Percentiles rank a stretch among this genome's conserved stretches.
phyloP scores from a whole-genome alignment of 176 grass and related monocot genomes.

The Lolium multiflorum region DNA sequence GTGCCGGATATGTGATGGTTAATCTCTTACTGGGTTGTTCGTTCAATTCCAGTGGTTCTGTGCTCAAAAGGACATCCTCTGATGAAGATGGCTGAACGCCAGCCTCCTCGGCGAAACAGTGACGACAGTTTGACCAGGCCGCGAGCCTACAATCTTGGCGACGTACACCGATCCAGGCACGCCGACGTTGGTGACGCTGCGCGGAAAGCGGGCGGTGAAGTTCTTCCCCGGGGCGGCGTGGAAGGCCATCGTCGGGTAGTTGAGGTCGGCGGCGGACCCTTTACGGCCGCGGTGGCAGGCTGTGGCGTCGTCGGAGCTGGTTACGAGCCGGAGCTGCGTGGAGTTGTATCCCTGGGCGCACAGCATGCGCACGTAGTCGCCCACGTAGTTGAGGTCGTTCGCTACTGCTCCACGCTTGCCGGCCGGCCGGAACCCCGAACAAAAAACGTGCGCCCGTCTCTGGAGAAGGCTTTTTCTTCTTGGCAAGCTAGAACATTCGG shows the following conservation, averaged over 20 bases:
- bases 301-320: background rate
- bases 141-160: background rate
- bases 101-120: conserved; percentile 26
- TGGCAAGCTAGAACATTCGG: too few species aligned
- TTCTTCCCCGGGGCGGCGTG: background rate
- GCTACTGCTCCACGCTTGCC: too few species aligned
- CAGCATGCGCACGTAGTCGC: conserved; percentile 46
- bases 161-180: conserved; percentile 10
- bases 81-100: conserved; percentile 9
- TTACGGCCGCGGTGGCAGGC: background rate
- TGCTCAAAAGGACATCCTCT: conserved; percentile 17
- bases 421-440: too few species aligned
- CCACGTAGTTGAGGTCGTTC: too few species aligned
- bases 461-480: too few species aligned
- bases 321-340: conserved; percentile 39
- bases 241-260: conserved; percentile 60
- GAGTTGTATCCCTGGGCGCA: conserved; percentile 55
- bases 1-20: too few species aligned
- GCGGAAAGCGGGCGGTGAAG: conserved; percentile 38
- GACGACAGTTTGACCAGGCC: background rate
- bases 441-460: too few species aligned
- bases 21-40: too few species aligned
- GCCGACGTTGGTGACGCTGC: conserved; percentile 62
- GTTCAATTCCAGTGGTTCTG: too few species aligned
- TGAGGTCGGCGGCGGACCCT: conserved; percentile 32